Percentiles rank a stretch among this genome's conserved stretches.
Evolutionary conservation across 23 red algal genomes (phyloP).

Genomic region (Cyanidiococcus yangmingshanensis): DNA sequence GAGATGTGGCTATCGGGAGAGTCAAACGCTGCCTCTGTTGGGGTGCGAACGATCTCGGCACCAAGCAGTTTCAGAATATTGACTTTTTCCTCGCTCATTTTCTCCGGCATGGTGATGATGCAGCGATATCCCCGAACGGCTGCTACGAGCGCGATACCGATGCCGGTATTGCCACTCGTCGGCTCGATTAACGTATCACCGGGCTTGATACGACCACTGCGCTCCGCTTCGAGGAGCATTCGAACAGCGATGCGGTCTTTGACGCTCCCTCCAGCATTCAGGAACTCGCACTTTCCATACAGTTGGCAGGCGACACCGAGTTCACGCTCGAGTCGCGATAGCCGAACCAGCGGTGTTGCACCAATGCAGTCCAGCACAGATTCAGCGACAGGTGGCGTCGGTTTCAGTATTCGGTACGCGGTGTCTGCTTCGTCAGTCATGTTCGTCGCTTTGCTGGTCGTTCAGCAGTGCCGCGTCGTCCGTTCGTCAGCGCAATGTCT

Average conservation of each 20-base stretch:
- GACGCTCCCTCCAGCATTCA: slow-evolving; percentile 36
- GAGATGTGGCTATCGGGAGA: slow-evolving; percentile 34
- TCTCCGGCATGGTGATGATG: slow-evolving; percentile 53
- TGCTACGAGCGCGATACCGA: slow-evolving; percentile 40
- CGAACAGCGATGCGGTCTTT: slow-evolving; percentile 44
- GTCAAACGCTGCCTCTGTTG: slow-evolving; percentile 32
- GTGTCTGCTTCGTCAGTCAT: too few species aligned
- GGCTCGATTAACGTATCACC: slow-evolving; percentile 42
- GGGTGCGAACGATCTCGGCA: slow-evolving; percentile 40
- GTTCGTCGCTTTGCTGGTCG: too few species aligned
- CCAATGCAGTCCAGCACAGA: slow-evolving; percentile 37
- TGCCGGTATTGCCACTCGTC: slow-evolving; percentile 43
- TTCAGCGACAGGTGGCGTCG: not conserved
- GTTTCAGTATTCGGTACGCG: too few species aligned
- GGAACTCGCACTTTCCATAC: slow-evolving; percentile 37
- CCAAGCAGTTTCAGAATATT: slow-evolving; percentile 36
- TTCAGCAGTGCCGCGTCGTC: too few species aligned
- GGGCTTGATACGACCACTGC: slow-evolving; percentile 25
- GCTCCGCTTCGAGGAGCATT: slow-evolving; percentile 34
- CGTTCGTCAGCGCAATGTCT: too few species aligned
- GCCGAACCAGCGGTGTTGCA: slow-evolving; percentile 31
- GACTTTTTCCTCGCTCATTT: slow-evolving; percentile 37
- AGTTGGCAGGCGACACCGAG: slow-evolving; percentile 13
- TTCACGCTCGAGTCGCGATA: slow-evolving; percentile 11
- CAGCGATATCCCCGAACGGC: slow-evolving; percentile 33